A percentile compares a stretch with the other conserved stretches of the same genome.
These are phyloP conservation scores for Metschnikowia borealis DNA, from an alignment of 805 yeast species.

Conservation along the genomic window DNA sequence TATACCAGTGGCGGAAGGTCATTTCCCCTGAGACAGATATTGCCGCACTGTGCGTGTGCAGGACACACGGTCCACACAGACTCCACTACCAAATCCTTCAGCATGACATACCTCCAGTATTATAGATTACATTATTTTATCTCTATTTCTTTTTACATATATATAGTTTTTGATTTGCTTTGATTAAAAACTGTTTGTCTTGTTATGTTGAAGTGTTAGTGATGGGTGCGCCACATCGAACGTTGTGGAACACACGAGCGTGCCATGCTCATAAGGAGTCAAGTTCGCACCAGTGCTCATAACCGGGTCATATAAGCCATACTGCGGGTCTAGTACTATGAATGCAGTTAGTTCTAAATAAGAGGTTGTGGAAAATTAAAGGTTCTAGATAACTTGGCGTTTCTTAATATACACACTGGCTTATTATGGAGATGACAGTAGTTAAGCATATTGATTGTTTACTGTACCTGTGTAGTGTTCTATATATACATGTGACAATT, in stretches of 20 bases:
- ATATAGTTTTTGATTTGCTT: too few relatives aligned
- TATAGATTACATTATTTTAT: too few relatives aligned
- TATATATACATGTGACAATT: neutral
- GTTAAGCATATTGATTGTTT: neutral
- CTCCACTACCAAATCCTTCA: too few relatives aligned
- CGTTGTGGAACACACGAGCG: neutral
- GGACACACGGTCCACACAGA: neutral
- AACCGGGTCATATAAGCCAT: too few relatives aligned
- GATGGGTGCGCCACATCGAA: neutral
- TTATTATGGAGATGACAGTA: neutral
- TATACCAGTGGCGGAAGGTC: slow-evolving; percentile 2
- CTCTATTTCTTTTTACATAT: too few relatives aligned
- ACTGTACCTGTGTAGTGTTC: neutral
- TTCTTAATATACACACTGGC: too few relatives aligned
- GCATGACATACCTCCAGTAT: too few relatives aligned
- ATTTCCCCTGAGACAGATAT: neutral
- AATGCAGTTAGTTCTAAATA: too few relatives aligned
- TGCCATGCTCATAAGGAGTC: neutral
- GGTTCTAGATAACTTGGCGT: too few relatives aligned
- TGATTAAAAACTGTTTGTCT: neutral
- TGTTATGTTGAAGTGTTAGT: neutral
- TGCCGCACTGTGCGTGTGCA: slow-evolving; percentile 1
- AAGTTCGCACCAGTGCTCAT: too few relatives aligned
- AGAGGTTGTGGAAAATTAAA: too few relatives aligned
- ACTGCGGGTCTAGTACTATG: too few relatives aligned